phyloP scores from a whole-genome alignment of 441 rosid species.

The Euphorbia celastroides region DNA sequence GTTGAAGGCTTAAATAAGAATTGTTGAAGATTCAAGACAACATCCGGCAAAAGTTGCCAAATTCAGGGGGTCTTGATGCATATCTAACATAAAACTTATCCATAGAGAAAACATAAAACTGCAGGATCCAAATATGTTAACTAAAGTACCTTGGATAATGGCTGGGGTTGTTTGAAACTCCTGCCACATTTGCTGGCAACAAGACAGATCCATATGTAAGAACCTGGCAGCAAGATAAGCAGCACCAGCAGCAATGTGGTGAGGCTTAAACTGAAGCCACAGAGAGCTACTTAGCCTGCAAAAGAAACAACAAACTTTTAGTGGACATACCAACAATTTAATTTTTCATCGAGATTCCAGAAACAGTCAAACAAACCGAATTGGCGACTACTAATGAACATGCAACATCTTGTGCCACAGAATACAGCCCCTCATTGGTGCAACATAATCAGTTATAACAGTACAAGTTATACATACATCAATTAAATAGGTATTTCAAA shows the following conservation, averaged over 20 bases:
- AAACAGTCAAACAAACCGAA: slow-evolving; percentile 31
- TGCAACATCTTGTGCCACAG: slow-evolving; percentile 24
- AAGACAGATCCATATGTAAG: slow-evolving; percentile 50
- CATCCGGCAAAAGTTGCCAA: too few species aligned
- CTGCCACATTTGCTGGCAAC: slow-evolving; percentile 54
- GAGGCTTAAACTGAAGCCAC: slow-evolving; percentile 83
- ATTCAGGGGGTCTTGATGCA: too few species aligned
- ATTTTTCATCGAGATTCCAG: slow-evolving; percentile 9
- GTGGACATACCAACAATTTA: background rate
- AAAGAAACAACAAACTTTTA: slow-evolving; percentile 17
- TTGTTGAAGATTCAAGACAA: too few species aligned
- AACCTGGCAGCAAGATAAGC: slow-evolving; percentile 68
- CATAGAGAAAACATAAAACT: background rate
- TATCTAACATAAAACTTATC: too few species aligned
- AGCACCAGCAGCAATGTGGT: slow-evolving; percentile 85
- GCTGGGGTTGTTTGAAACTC: slow-evolving; percentile 65
- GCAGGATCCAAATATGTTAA: too few species aligned
- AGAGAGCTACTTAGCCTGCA: slow-evolving; percentile 78
- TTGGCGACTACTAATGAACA: slow-evolving; percentile 17
- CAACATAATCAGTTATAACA: slow-evolving; percentile 23
- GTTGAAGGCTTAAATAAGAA: too few species aligned
- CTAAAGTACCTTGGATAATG: slow-evolving; percentile 54
- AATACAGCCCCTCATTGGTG: slow-evolving; percentile 23
- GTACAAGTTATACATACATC: slow-evolving; percentile 14
- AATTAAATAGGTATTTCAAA: slow-evolving; percentile 17